Base-by-base conservation (phyloP, 2,329 filamentous ascomycete genomes). In the Colletotrichum cereale region DNA sequence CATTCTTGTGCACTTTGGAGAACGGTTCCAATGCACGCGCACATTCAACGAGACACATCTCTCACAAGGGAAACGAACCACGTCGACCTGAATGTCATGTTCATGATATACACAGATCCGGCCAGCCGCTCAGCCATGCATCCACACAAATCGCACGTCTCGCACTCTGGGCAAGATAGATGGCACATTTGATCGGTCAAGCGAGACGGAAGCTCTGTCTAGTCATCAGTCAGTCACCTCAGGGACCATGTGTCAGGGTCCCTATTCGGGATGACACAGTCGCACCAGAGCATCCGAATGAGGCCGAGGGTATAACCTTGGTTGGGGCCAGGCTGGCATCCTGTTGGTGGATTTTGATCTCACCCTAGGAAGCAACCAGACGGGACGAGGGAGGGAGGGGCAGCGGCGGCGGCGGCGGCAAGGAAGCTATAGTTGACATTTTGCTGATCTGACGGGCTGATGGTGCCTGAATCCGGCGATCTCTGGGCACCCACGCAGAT, bases 211-310 rank as follows among this genome's bases (percentile, higher is more conserved):
- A 14, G 24, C n/a, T 34, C 21, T 36, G 44, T 26, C 44, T 31
- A 26, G n/a, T 58, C 55, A 52, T 48, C 66, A 24, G 67, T 38
- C 21, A 62, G 55, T 62, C 52, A 65, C n/a, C 62, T 74, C 55
- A 74, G 57, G 61, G 63, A 74, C 71, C 76, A 77, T 78, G 76
- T 74, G 74, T 73, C 66, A 72, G 73, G 61, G 75, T 74, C 73
- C 75, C 68, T 62, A 74, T 77, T 75, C 76, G 75, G 76, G 77
- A 80, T 78, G 77, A 68, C 73, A 79, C 75, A 73, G 78, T 80
- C 72, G 70, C 77, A 79, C 75, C 73, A 70, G 62, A 66, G 40
- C 61, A 66, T 62, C 56, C 58, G 26, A 57, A 71, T 50, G 34
- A 47, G 62, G 36, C 24, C 55, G 50, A 67, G 63, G 50, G 56